Evolutionary conservation across 371 early-diverging fungal genomes (phyloP).

Genomic region (Actinomucor elegans): DNA sequence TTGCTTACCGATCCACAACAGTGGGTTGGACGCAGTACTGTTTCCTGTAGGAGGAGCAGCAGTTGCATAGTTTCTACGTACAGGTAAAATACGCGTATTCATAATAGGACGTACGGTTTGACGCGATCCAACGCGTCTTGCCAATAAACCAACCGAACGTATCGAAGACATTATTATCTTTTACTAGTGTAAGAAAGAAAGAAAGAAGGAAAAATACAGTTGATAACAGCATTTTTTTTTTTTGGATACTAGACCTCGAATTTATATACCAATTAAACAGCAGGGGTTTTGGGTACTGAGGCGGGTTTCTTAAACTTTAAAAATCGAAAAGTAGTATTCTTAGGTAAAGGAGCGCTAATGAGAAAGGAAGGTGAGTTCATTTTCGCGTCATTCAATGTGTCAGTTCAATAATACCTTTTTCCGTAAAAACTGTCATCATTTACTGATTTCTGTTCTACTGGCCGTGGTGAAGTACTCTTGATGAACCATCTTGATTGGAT

Average conservation of each 20-base stretch:
- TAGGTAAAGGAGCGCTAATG: no score
- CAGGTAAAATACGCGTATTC: no score
- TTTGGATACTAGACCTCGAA: no score
- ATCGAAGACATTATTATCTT: slow-evolving; percentile 5
- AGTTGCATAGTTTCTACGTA: slow-evolving; percentile 1
- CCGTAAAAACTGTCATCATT: no score
- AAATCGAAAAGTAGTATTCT: no score
- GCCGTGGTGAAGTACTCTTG: not conserved
- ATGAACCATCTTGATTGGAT: slow-evolving; percentile 5
- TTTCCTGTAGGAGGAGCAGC: not conserved
- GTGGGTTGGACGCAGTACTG: not conserved
- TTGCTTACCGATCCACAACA: slow-evolving; percentile 21
- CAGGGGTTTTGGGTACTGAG: slow-evolving; percentile 3
- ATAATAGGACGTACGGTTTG: not conserved
- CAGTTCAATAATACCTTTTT: no score
- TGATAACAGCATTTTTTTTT: not conserved
- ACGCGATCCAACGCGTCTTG: not conserved
- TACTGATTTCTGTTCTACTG: not conserved
- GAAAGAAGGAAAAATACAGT: not conserved
- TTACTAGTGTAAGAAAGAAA: slow-evolving; percentile 11
- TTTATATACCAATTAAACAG: no score
- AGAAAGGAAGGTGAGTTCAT: no score
- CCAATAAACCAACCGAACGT: slow-evolving; percentile 5
- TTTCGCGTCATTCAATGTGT: no score
- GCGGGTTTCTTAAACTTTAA: no score